phyloP scores from a whole-genome alignment of 495 filamentous ascomycete species.

The Astrocystis sublimbata region DNA sequence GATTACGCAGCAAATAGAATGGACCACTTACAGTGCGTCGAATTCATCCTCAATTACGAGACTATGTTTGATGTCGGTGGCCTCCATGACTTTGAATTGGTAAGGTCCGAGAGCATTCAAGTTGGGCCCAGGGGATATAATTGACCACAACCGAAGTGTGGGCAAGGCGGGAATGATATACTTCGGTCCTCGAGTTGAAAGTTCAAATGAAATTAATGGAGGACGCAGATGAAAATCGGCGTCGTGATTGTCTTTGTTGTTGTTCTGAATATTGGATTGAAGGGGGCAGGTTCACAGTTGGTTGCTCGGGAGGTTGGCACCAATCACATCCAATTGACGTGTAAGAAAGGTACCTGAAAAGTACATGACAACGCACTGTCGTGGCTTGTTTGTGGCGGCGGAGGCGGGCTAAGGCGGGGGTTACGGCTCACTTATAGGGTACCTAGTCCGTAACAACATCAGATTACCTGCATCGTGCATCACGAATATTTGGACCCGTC shows the following conservation, averaged over 20 bases:
- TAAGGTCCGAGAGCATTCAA: background rate
- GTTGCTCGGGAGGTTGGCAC: too few species aligned
- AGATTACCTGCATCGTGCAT: too few species aligned
- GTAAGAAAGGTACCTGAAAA: background rate
- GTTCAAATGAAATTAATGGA: too few species aligned
- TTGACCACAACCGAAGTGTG: background rate
- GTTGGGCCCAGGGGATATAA: too few species aligned
- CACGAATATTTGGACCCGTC: too few species aligned
- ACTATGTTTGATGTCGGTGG: slow-evolving; percentile 37
- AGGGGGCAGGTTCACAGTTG: background rate
- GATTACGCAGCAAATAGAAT: background rate
- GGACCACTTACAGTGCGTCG: slow-evolving; percentile 45
- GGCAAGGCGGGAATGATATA: background rate
- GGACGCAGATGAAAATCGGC: too few species aligned
- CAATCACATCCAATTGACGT: background rate
- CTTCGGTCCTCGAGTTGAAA: too few species aligned
- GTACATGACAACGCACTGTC: background rate
- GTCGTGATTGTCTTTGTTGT: background rate
- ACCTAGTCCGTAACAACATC: too few species aligned
- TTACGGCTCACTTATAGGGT: too few species aligned
- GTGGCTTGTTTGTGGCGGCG: background rate
- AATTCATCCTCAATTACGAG: slow-evolving; percentile 48
- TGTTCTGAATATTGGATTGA: background rate
- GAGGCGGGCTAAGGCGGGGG: background rate
- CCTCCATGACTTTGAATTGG: slow-evolving; percentile 26